Evolutionary conservation across 305 asterid genomes (phyloP).

Genomic region (Lippia alba): DNA sequence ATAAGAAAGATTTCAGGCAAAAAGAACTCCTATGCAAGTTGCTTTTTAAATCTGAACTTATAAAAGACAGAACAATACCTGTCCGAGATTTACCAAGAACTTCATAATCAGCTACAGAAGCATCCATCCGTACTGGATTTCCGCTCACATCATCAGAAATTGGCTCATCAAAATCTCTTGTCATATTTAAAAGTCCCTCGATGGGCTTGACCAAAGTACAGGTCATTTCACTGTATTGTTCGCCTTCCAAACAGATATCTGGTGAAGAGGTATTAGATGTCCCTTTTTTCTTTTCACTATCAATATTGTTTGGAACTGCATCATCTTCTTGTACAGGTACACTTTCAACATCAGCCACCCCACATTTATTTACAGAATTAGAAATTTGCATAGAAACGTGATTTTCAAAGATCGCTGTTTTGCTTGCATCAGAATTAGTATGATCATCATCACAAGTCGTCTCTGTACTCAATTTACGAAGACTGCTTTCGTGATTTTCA

Average conservation of each 20-base stretch:
- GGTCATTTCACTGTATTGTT: conserved; percentile 37
- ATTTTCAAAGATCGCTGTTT: conserved; percentile 17
- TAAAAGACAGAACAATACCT: conserved; percentile 45
- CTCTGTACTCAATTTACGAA: conserved; percentile 29
- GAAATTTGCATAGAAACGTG: conserved; percentile 39
- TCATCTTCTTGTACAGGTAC: conserved; percentile 38
- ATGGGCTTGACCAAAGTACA: conserved; percentile 29
- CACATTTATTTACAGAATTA: conserved; percentile 35
- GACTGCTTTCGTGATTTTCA: conserved; percentile 16
- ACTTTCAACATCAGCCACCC: conserved; percentile 32
- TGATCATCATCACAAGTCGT: conserved; percentile 30
- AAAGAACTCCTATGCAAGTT: background rate
- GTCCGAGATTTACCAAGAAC: conserved; percentile 42
- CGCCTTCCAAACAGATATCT: conserved; percentile 36
- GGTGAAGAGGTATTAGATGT: conserved; percentile 31
- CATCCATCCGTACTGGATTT: conserved; percentile 36
- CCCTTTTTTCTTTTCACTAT: conserved; percentile 21
- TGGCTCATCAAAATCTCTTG: conserved; percentile 40
- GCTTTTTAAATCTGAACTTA: conserved; percentile 4
- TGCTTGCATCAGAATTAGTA: conserved; percentile 29
- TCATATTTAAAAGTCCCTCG: conserved; percentile 39
- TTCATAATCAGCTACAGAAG: conserved; percentile 29
- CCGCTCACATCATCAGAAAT: conserved; percentile 37
- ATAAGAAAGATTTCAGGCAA: too few species aligned
- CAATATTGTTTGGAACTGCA: conserved; percentile 26